Evolutionary conservation across 768 basidiomycete genomes (phyloP).

Genomic region (Phlegmacium glaucopus): DNA sequence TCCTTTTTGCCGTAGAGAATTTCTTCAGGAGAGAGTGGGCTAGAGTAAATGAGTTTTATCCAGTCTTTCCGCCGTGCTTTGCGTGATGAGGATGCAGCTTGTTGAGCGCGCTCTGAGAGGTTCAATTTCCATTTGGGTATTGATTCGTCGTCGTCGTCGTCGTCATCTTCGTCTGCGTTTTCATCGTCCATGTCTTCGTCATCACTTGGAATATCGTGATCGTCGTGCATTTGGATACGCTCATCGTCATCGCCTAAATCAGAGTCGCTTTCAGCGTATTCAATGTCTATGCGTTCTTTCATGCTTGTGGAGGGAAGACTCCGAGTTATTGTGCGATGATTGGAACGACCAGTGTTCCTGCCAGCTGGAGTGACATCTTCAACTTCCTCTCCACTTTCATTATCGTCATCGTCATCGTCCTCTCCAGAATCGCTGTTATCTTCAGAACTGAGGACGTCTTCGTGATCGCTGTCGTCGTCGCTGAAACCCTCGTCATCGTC

Average conservation of each 20-base stretch:
- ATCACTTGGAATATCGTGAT: slow-evolving; percentile 43
- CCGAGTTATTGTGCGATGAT: slow-evolving; percentile 42
- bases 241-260: slow-evolving; percentile 53
- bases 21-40: slow-evolving; percentile 63
- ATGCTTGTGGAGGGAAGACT: slow-evolving; percentile 33
- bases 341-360: slow-evolving; percentile 49
- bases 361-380: slow-evolving; percentile 20
- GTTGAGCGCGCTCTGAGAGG: slow-evolving; percentile 42
- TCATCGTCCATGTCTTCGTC: slow-evolving; percentile 41
- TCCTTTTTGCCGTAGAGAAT: slow-evolving; percentile 45
- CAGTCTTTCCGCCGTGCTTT: slow-evolving; percentile 59
- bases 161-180: slow-evolving; percentile 44
- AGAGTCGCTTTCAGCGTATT: slow-evolving; percentile 79
- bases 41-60: slow-evolving; percentile 82
- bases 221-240: slow-evolving; percentile 23
- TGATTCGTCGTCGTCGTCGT: slow-evolving; percentile 34
- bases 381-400: slow-evolving; percentile 20
- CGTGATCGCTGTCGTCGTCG: slow-evolving; percentile 33
- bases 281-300: slow-evolving; percentile 41
- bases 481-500: slow-evolving; percentile 24
- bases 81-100: slow-evolving; percentile 39
- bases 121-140: slow-evolving; percentile 74
- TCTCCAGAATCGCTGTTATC: slow-evolving; percentile 29
- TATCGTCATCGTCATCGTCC: slow-evolving; percentile 23
- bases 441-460: slow-evolving; percentile 15